Base-by-base conservation (phyloP, 1,284 basidiomycete genomes). In the Irpex rosettiformis region DNA sequence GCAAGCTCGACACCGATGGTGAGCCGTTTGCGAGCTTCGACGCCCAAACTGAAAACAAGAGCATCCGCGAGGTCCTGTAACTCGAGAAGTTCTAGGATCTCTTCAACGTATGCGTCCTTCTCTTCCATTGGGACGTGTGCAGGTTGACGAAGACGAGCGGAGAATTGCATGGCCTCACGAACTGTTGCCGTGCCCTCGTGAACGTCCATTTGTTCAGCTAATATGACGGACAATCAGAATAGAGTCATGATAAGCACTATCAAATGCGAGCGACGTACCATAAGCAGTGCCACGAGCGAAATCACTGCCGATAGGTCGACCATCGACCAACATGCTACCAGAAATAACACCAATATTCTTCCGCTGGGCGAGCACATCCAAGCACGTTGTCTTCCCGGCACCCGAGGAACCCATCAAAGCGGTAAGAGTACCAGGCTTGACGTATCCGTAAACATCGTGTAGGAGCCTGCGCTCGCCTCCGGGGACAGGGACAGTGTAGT, bases 1-100 rank as follows among this genome's bases (percentile, higher is more conserved):
- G 91, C 91, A 3, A 94, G 77, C 72, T 96, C 94, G 55, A 96
- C 93, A 63, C 91, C 93, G 62, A 95, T 95, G 0, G 92, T 94
- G 45, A 91, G 78, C 5, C 93, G 86, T 73, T 96, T 96, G 64
- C 93, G 82, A 33, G 91, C 85, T 65, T 94, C 94, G 43, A 92
- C 87, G 64, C 78, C 81, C 45, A 88, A 76, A 55, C 77, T 81
- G 67, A 81, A 79, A 5, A 88, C 81, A 33, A 89, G 70, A 0
- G 85, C 85, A 58, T 89, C 85, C 0, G 85, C 78, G 1, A 85
- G 70, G 63, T 86, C 81, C 61, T 87, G 83, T 2, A 88, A 73
- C 66, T 88, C 86, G 16, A 88, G 75, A n/a, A 89, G 77, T 62
- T 86, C 85, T 47, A 90, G 84, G 72, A 89, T 84, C 64, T 89